A percentile compares a stretch with the other conserved stretches of the same genome.
phyloP scores from a whole-genome alignment of 1,139 yeast species.

The Taphrina wiesneri region DNA sequence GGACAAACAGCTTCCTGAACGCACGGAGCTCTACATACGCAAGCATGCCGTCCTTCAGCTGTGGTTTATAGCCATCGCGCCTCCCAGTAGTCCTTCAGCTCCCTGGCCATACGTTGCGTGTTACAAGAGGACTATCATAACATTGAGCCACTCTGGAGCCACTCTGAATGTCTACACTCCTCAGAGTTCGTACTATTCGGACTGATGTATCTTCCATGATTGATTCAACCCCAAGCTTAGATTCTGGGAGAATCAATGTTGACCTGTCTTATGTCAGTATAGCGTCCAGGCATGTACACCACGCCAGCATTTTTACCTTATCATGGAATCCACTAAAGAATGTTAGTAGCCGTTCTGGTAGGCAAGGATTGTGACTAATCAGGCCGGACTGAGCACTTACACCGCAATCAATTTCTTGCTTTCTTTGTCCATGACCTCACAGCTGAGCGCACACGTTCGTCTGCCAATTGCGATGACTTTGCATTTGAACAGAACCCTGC shows the following conservation, averaged over 20 bases:
- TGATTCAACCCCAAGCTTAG: not conserved
- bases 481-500: conserved; percentile 19
- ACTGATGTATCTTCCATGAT: too few relatives aligned
- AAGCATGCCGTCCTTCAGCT: too few relatives aligned
- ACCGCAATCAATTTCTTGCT: conserved; percentile 9
- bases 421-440: conserved; percentile 11
- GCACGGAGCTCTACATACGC: too few relatives aligned
- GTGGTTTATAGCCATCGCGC: too few relatives aligned
- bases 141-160: too few relatives aligned
- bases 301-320: not conserved
- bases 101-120: too few relatives aligned
- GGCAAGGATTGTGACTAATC: not conserved
- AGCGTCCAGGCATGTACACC: not conserved
- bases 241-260: conserved; percentile 9
- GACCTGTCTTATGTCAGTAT: not conserved
- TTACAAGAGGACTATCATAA: too few relatives aligned
- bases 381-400: not conserved
- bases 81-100: too few relatives aligned
- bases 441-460: conserved; percentile 17
- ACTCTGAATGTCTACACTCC: too few relatives aligned
- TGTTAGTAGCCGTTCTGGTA: not conserved
- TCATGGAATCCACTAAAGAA: conserved; percentile 9
- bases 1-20: too few relatives aligned
- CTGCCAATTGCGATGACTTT: conserved; percentile 19
- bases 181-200: too few relatives aligned